Evolutionary conservation across 306 rosid species (phyloP), one percentile per base, ranked within the genome.

Genomic region (Alnus rubra): DNA sequence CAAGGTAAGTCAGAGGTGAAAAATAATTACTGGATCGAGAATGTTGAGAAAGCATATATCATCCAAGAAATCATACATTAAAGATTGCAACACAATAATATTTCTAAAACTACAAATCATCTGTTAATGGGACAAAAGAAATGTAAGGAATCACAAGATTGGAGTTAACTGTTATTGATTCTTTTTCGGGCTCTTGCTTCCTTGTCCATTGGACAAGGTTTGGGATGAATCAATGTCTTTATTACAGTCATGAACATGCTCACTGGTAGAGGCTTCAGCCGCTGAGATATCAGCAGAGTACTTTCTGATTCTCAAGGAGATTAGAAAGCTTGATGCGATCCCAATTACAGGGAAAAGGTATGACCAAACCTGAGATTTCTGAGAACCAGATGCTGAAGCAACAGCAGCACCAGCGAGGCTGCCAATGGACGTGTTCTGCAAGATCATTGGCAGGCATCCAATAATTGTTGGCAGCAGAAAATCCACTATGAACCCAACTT

Each of bases 381-480:
- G 60, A 28, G 95, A 82, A 63, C 94, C 90, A n/a, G 93, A 85
- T 7, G 93, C 88, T 35, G 94, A 58, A 55, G 93, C 87, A 83
- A 91, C 93, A 8, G 99, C 96, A 64, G 98, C 97, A 73, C 98
- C 96, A 19, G 99, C 98, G 28, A 95, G 92, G 87, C 97, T 93
- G 84, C 99, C 99, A 13, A 95, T 85, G 9, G 99, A 95, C 23
- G 95, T 87, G 82, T 93, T 95, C 85, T 93, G 99, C 83, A 95
- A 82, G 81, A 95, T 95, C 99, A 95, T 95, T 4, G 99, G 99
- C 74, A 91, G 28, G 85, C 98, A 90, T 82, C 99, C 98, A 11
- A 91, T 73, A 10, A 87, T 62, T 2, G 99, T 95, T 7, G 98
- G 99, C 69, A 93, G 88, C 78, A 95, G 89, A 84, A 95, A 95